phyloP scores from a whole-genome alignment of 2,329 filamentous ascomycete species.

The Mollisia scopiformis region DNA sequence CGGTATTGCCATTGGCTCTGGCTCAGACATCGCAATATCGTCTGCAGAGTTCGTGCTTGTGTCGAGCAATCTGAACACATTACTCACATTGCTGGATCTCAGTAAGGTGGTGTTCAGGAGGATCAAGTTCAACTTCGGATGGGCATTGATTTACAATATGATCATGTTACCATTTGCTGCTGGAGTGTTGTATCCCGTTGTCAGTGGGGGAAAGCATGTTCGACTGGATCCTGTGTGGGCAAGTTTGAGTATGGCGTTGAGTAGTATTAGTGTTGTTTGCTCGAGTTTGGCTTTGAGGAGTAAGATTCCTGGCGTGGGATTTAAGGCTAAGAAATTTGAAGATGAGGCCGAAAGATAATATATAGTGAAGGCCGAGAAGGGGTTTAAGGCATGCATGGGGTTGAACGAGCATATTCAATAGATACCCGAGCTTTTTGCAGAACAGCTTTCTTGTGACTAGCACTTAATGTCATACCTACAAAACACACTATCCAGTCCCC shows the following conservation, averaged over 20 bases:
- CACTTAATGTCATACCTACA: no score
- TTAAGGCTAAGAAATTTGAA: slow-evolving; percentile 27
- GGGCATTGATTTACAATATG: slow-evolving; percentile 69
- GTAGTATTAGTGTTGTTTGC: slow-evolving; percentile 84
- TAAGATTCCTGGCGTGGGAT: slow-evolving; percentile 40
- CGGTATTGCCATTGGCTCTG: slow-evolving; percentile 79
- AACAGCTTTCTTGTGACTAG: no score
- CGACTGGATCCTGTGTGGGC: slow-evolving; percentile 83
- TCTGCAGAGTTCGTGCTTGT: slow-evolving; percentile 82
- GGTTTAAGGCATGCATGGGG: neutral
- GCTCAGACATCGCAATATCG: slow-evolving; percentile 81
- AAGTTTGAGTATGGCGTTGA: slow-evolving; percentile 87
- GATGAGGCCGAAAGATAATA: neutral
- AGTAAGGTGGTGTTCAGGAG: slow-evolving; percentile 64
- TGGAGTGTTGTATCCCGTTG: slow-evolving; percentile 64
- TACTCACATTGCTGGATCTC: slow-evolving; percentile 63
- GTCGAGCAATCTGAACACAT: slow-evolving; percentile 57
- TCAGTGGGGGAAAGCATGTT: slow-evolving; percentile 55
- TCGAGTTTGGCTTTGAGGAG: slow-evolving; percentile 73
- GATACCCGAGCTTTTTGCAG: neutral
- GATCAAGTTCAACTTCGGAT: slow-evolving; percentile 69
- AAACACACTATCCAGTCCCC: neutral
- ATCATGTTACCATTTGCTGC: slow-evolving; percentile 67
- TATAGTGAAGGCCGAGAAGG: neutral
- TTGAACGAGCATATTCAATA: neutral